phyloP scores from a whole-genome alignment of 2,329 filamentous ascomycete genomes.

The Aspergillus sp. region DNA sequence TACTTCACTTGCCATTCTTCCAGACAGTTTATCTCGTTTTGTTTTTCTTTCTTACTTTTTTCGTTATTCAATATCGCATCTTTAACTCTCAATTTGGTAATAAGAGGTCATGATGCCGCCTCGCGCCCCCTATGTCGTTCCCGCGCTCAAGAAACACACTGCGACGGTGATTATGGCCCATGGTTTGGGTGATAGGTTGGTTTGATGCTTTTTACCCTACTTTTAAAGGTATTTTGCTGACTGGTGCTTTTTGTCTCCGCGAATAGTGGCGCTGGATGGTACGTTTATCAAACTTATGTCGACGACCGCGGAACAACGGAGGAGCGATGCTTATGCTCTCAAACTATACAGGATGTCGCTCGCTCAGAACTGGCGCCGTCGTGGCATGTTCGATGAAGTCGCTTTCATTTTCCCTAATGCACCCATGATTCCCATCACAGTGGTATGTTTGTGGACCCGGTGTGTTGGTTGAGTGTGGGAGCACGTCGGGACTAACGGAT shows the following conservation, averaged over 20 bases:
- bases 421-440: conserved; percentile 76
- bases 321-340: background rate
- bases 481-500: background rate
- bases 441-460: conserved; percentile 44
- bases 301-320: background rate
- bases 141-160: conserved; percentile 75
- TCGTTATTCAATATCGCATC: background rate
- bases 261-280: conserved; percentile 44
- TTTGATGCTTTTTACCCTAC: background rate
- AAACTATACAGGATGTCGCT: conserved; percentile 53
- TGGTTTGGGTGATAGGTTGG: conserved; percentile 79
- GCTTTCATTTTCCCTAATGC: conserved; percentile 94
- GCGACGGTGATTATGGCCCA: conserved; percentile 93
- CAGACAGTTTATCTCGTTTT: background rate
- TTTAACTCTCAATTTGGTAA: background rate
- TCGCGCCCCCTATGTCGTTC: conserved; percentile 61
- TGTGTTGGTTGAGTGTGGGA: background rate
- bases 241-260: conserved; percentile 3
- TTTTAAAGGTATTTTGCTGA: conserved; percentile 2
- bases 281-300: conserved; percentile 11
- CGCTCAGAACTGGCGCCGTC: conserved; percentile 78
- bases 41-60: background rate
- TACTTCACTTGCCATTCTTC: background rate
- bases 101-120: conserved; percentile 32
- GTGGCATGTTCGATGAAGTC: conserved; percentile 76